Evolutionary conservation across 2,329 filamentous ascomycete species (phyloP).

Genomic region (Akanthomyces uredinophilus): DNA sequence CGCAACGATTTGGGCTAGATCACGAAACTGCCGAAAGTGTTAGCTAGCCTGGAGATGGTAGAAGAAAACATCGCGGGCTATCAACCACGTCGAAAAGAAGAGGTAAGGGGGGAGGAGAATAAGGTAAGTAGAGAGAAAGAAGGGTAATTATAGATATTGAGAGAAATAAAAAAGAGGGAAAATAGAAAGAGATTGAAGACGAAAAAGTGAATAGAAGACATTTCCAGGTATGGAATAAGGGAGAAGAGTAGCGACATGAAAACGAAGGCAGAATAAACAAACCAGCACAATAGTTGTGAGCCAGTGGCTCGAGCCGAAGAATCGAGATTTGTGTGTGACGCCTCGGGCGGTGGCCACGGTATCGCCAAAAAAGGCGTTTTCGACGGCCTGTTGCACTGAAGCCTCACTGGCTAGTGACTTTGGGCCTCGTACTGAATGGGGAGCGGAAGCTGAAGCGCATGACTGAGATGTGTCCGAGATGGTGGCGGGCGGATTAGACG

Average conservation of each 20-base stretch:
- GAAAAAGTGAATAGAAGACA: too few relatives aligned
- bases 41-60: slow-evolving; percentile 6
- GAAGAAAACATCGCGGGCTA: too few relatives aligned
- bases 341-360: slow-evolving; percentile 32
- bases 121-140: too few relatives aligned
- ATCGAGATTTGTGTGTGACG: slow-evolving; percentile 48
- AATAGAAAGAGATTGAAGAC: too few relatives aligned
- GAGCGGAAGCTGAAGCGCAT: slow-evolving; percentile 39
- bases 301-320: slow-evolving; percentile 55
- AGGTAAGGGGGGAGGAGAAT: too few relatives aligned
- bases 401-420: slow-evolving; percentile 6
- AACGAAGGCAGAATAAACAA: slow-evolving; percentile 17
- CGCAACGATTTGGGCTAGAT: slow-evolving; percentile 42
- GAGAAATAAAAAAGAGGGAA: too few relatives aligned
- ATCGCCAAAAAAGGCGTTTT: slow-evolving; percentile 31
- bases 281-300: slow-evolving; percentile 43
- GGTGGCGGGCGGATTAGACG: neutral
- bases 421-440: slow-evolving; percentile 26
- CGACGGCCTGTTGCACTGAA: slow-evolving; percentile 29
- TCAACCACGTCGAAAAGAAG: too few relatives aligned
- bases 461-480: slow-evolving; percentile 16
- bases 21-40: slow-evolving; percentile 30
- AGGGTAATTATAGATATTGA: too few relatives aligned
- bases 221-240: too few relatives aligned
- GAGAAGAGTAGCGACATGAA: too few relatives aligned